Conservation (phyloP, 1,284 basidiomycete genomes). For the Pseudozyma hubeiensis region DNA sequence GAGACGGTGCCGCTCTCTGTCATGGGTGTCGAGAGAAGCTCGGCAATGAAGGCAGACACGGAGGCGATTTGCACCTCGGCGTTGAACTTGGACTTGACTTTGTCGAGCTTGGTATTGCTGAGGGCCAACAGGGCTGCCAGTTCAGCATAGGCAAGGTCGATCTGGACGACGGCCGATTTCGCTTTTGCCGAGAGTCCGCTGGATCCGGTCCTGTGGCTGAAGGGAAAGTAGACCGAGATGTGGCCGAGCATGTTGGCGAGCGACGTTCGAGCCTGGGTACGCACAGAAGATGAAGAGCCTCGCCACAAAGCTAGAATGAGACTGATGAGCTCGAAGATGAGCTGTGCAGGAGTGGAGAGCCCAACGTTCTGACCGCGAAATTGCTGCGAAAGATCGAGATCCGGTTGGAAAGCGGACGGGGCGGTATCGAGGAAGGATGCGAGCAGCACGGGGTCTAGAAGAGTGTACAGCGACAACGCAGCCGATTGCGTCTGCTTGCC, state of each 20-base stretch:
- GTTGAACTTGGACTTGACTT: constrained; percentile 39
- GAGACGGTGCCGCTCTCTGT: constrained; percentile 33
- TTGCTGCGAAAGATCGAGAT: constrained; percentile 40
- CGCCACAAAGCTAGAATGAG: constrained; percentile 46
- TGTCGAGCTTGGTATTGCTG: constrained; percentile 8
- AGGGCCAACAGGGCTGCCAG: constrained; percentile 45
- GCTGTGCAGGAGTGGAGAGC: constrained; percentile 32
- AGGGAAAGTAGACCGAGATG: constrained; percentile 55
- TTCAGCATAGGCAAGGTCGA: constrained; percentile 53
- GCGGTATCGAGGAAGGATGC: constrained; percentile 51
- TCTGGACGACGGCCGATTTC: constrained; percentile 29
- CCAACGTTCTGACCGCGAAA: constrained; percentile 29
- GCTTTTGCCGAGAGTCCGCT: constrained; percentile 36
- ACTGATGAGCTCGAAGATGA: constrained; percentile 37
- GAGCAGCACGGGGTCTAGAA: constrained; percentile 31
- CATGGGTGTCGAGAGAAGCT: constrained; percentile 24
- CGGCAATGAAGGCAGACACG: constrained; percentile 40
- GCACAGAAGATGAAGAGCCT: constrained; percentile 8
- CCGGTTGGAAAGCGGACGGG: constrained; percentile 50
- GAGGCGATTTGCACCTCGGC: constrained; percentile 38
- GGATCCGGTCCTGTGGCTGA: constrained; percentile 38
- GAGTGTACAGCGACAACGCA: constrained; percentile 30
- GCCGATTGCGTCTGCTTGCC: constrained; percentile 16
- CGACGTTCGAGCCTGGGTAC: constrained; percentile 11
- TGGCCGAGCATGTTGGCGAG: constrained; percentile 42